Evolutionary conservation across 106 monocot genomes (phyloP).

Genomic region (Allium sativum): DNA sequence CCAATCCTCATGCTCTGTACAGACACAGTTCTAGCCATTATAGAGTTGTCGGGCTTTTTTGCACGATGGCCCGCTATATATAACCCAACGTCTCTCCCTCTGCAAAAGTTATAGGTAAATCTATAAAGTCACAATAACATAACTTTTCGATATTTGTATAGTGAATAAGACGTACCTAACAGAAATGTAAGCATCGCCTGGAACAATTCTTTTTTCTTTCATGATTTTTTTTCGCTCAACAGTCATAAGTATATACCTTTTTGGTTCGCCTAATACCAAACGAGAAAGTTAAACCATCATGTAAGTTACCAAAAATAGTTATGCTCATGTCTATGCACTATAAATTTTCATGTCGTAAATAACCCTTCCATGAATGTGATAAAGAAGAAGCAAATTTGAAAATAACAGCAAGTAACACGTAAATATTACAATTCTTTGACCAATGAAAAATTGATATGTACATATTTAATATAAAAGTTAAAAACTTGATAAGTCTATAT

Average conservation of each 20-base stretch:
- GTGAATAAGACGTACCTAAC: slow-evolving; percentile 10
- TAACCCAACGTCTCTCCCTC: slow-evolving; percentile 19
- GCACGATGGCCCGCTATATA: slow-evolving; percentile 21
- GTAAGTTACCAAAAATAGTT: background rate
- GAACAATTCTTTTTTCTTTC: slow-evolving; percentile 13
- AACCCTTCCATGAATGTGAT: too few relatives aligned
- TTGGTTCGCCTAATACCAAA: slow-evolving; percentile 19
- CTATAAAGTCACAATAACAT: too few relatives aligned
- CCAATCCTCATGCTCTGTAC: slow-evolving; percentile 20
- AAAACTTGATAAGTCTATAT: too few relatives aligned
- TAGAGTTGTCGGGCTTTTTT: slow-evolving; percentile 6
- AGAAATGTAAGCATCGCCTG: slow-evolving; percentile 22
- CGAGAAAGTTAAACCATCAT: background rate
- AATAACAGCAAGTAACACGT: too few relatives aligned
- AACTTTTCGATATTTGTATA: too few relatives aligned
- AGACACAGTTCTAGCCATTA: slow-evolving; percentile 12
- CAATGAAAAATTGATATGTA: too few relatives aligned
- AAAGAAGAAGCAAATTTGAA: too few relatives aligned
- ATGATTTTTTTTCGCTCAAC: slow-evolving; percentile 23
- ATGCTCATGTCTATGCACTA: too few relatives aligned
- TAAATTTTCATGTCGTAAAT: too few relatives aligned
- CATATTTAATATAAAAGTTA: too few relatives aligned
- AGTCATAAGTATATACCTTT: slow-evolving; percentile 16
- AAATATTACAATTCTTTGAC: too few relatives aligned
- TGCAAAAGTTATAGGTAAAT: background rate